Evolutionary conservation across 352 stramenopile species (phyloP).

Genomic region (Aphanomyces astaci): DNA sequence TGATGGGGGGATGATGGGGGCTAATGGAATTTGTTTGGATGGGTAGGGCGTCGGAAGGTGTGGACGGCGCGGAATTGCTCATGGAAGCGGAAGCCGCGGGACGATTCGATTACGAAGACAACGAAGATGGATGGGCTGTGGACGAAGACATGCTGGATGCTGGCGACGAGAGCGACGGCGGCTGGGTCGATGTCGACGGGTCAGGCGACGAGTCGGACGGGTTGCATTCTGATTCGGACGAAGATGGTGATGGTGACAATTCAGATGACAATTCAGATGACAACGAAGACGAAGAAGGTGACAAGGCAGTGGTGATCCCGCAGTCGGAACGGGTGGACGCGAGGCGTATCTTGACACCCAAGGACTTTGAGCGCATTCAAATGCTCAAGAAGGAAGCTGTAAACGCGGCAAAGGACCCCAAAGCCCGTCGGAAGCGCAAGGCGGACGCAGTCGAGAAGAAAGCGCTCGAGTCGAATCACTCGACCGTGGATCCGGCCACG

Average conservation of each 20-base stretch:
- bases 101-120: slow-evolving; percentile 75
- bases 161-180: slow-evolving; percentile 43
- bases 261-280: slow-evolving; percentile 40
- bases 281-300: slow-evolving; percentile 41
- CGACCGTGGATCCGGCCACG: slow-evolving; percentile 70
- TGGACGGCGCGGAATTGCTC: slow-evolving; percentile 95
- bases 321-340: slow-evolving; percentile 82
- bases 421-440: slow-evolving; percentile 71
- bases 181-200: slow-evolving; percentile 67
- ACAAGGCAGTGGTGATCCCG: slow-evolving; percentile 26
- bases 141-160: slow-evolving; percentile 41
- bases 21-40: too few relatives aligned
- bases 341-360: slow-evolving; percentile 79
- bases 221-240: slow-evolving; percentile 51
- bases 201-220: slow-evolving; percentile 68
- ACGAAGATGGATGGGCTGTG: slow-evolving; percentile 77
- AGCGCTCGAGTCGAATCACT: slow-evolving; percentile 35
- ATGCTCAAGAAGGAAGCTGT: slow-evolving; percentile 86
- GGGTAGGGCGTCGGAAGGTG: slow-evolving; percentile 64
- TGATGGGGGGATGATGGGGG: too few relatives aligned
- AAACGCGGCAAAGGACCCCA: slow-evolving; percentile 69
- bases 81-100: slow-evolving; percentile 62
- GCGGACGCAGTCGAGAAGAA: slow-evolving; percentile 50
- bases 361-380: slow-evolving; percentile 85
- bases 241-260: slow-evolving; percentile 37